These are phyloP conservation scores for Tulasnella sp. DNA, from an alignment of 768 basidiomycete species.

Conservation along the genomic window DNA sequence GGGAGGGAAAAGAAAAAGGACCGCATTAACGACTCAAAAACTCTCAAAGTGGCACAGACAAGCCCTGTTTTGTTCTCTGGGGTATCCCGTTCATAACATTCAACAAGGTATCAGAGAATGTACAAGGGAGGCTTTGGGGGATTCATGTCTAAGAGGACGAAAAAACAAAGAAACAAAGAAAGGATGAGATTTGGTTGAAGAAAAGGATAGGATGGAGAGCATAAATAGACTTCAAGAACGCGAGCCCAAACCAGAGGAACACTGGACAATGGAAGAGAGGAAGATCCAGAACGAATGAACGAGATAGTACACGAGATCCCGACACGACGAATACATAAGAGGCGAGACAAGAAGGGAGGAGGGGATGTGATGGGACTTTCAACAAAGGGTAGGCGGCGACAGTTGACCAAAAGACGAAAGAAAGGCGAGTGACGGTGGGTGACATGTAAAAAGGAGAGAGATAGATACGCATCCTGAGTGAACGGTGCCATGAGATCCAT, in stretches of 20 bases:
- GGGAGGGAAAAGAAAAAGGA: no score
- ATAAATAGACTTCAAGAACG: slow-evolving; percentile 25
- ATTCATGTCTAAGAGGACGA: neutral
- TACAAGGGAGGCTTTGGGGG: neutral
- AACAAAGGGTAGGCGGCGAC: no score
- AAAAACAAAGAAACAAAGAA: neutral
- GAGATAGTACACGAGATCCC: no score
- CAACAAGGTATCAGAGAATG: no score
- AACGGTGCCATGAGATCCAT: neutral
- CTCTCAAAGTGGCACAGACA: no score
- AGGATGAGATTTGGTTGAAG: slow-evolving; percentile 6
- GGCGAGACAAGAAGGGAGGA: no score
- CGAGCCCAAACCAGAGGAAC: slow-evolving; percentile 27
- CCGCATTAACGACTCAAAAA: no score
- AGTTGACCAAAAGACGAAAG: neutral
- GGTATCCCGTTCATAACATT: no score
- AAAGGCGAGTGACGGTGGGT: neutral
- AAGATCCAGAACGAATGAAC: neutral
- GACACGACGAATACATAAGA: no score
- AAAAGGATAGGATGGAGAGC: slow-evolving; percentile 9
- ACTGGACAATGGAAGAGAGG: slow-evolving; percentile 18
- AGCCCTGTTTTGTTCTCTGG: no score
- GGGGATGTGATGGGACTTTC: no score
- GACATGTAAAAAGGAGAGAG: neutral
- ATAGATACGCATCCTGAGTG: neutral